These are phyloP conservation scores for Cladosporium sp. DNA, from an alignment of 2,329 filamentous ascomycete genomes.

Conservation along the genomic window DNA sequence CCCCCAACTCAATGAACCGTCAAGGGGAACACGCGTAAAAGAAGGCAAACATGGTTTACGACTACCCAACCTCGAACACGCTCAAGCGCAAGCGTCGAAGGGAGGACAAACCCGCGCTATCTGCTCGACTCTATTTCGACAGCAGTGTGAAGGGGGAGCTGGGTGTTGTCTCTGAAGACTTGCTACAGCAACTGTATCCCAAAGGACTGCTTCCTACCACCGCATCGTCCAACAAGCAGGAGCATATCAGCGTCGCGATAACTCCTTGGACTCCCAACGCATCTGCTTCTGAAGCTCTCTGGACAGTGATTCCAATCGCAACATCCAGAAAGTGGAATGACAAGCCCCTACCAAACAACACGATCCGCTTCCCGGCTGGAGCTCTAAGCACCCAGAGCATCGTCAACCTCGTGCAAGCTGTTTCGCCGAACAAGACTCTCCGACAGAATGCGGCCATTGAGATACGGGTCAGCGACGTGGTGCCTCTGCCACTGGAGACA, in stretches of 20 bases:
- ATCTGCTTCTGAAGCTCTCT: constrained; percentile 63
- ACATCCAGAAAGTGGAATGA: constrained; percentile 47
- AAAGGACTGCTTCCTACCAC: constrained; percentile 16
- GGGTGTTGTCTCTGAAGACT: constrained; percentile 81
- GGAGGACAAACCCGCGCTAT: constrained; percentile 69
- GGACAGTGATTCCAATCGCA: constrained; percentile 80
- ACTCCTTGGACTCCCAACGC: constrained; percentile 67
- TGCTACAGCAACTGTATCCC: constrained; percentile 80
- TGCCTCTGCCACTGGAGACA: constrained; percentile 76
- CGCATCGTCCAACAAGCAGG: constrained; percentile 34
- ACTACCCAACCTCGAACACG: constrained; percentile 44
- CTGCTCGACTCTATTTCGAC: constrained; percentile 80
- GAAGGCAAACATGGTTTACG: constrained; percentile 44
- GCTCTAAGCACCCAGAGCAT: constrained; percentile 78
- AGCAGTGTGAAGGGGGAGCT: constrained; percentile 82
- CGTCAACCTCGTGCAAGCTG: constrained; percentile 67
- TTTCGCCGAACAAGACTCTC: constrained; percentile 71
- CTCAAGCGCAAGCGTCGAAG: constrained; percentile 54
- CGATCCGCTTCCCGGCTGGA: constrained; percentile 73
- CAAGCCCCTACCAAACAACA: constrained; percentile 68
- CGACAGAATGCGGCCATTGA: constrained; percentile 77
- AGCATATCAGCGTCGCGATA: constrained; percentile 65
- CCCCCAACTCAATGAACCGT: neutral
- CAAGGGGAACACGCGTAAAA: neutral
- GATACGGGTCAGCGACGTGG: constrained; percentile 77